These are phyloP conservation scores for Tuber magnatum DNA, from an alignment of 495 filamentous ascomycete species.

Conservation along the genomic window DNA sequence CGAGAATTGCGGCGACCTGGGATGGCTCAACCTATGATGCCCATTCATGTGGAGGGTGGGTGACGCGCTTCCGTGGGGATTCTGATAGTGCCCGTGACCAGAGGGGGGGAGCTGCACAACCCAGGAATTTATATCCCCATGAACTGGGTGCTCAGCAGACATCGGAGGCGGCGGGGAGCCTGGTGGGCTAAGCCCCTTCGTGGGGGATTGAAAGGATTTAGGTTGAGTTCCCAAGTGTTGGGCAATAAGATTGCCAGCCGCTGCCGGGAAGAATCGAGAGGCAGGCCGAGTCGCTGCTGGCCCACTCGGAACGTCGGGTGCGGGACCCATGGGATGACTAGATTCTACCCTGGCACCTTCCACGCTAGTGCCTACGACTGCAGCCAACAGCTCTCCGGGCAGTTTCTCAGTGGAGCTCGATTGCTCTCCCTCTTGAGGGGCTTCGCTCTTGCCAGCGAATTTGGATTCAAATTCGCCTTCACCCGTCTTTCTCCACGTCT, in stretches of 20 bases:
- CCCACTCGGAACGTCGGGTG: constrained; percentile 24
- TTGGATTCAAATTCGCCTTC: constrained; percentile 23
- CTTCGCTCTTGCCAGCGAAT: constrained; percentile 25
- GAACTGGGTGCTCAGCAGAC: constrained; percentile 38
- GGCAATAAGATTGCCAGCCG: constrained; percentile 31
- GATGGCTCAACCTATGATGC: constrained; percentile 17
- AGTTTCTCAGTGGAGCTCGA: constrained; percentile 3
- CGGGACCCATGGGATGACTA: constrained; percentile 10
- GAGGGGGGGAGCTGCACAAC: constrained; percentile 37
- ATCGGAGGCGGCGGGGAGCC: constrained; percentile 37
- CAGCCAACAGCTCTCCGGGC: constrained; percentile 2
- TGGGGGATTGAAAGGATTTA: constrained; percentile 8
- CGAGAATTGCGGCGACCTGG: constrained; percentile 24
- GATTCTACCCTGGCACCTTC: not conserved
- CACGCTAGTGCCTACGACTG: constrained; percentile 4
- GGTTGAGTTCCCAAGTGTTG: constrained; percentile 29
- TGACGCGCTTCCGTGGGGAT: constrained; percentile 20
- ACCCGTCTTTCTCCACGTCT: constrained; percentile 36
- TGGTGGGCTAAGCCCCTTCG: constrained; percentile 21
- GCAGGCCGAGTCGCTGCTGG: constrained; percentile 25
- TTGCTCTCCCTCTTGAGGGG: constrained; percentile 20
- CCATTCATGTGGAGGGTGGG: constrained; percentile 20
- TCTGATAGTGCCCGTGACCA: constrained; percentile 12
- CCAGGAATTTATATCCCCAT: constrained; percentile 30
- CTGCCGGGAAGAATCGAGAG: constrained; percentile 36